Evolutionary conservation across 768 basidiomycete genomes (phyloP).

Genomic region (Leccinum subtestaceum): DNA sequence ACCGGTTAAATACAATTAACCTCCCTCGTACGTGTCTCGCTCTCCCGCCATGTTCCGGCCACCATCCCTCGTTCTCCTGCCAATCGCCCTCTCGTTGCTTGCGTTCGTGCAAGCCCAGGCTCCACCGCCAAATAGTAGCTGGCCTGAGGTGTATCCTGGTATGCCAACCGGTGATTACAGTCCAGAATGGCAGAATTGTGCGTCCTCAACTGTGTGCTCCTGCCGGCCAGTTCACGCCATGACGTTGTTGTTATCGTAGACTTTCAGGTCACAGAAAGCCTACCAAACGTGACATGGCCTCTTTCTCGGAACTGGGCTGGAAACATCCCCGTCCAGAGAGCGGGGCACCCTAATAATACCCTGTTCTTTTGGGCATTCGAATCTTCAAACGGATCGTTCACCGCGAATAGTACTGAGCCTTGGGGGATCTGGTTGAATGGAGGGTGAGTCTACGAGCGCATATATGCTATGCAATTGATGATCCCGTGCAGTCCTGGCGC

Average conservation of each 20-base stretch:
- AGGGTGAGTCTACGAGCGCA: conserved; percentile 40
- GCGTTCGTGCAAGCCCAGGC: conserved; percentile 1
- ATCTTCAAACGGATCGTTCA: conserved; percentile 53
- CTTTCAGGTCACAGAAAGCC: conserved; percentile 52
- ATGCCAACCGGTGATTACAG: conserved; percentile 46
- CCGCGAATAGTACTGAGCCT: conserved; percentile 42
- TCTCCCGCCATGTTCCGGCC: background rate
- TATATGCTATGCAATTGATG: background rate
- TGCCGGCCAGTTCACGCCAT: background rate
- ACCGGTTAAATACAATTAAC: background rate
- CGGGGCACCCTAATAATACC: conserved; percentile 61
- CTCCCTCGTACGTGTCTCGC: background rate
- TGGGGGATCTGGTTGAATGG: conserved; percentile 77
- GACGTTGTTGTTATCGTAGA: conserved; percentile 36
- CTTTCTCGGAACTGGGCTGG: conserved; percentile 54
- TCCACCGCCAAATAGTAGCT: conserved; percentile 15
- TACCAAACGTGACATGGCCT: conserved; percentile 58
- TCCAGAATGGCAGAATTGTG: conserved; percentile 63
- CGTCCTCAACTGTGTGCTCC: conserved; percentile 11
- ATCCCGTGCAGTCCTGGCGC: conserved; percentile 50
- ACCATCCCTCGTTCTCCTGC: background rate
- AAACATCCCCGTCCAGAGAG: conserved; percentile 60
- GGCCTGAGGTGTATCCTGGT: conserved; percentile 41
- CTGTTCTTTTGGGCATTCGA: conserved; percentile 67
- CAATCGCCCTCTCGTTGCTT: background rate